Conservation (phyloP, 306 rosid species). For the Glycyrrhiza uralensis region DNA sequence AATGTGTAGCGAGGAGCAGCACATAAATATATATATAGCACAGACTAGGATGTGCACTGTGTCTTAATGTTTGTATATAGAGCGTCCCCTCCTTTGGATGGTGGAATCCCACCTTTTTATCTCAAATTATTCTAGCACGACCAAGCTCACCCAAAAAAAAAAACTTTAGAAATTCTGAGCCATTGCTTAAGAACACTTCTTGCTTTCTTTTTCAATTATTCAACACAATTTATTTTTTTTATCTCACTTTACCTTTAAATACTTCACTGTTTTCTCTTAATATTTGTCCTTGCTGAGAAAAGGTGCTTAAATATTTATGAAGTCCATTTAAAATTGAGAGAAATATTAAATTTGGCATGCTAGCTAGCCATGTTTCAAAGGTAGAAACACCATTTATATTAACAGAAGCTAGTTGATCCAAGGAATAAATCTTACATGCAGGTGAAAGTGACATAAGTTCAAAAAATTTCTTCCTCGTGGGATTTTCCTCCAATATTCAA, state of each 20-base stretch:
- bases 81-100: conserved; percentile 17
- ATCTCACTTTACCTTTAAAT: background rate
- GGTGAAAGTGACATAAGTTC: background rate
- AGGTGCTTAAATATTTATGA: conserved; percentile 2
- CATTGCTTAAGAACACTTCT: conserved; percentile 13
- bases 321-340: background rate
- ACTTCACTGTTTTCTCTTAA: background rate
- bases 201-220: background rate
- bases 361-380: background rate
- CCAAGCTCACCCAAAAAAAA: conserved; percentile 27
- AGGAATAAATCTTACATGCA: conserved; percentile 23
- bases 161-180: conserved; percentile 32
- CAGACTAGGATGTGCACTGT: conserved; percentile 35
- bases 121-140: conserved; percentile 45
- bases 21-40: conserved; percentile 52
- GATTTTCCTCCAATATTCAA: conserved; percentile 6
- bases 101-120: conserved; percentile 56
- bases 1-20: conserved; percentile 34
- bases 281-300: background rate
- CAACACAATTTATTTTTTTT: background rate
- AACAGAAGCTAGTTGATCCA: conserved; percentile 17
- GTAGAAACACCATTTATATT: background rate
- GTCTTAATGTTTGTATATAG: conserved; percentile 20
- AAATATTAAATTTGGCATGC: conserved; percentile 13
- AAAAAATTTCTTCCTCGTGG: background rate